phyloP scores from a whole-genome alignment of 805 yeast species.

The Pichia thaimueangensis region DNA sequence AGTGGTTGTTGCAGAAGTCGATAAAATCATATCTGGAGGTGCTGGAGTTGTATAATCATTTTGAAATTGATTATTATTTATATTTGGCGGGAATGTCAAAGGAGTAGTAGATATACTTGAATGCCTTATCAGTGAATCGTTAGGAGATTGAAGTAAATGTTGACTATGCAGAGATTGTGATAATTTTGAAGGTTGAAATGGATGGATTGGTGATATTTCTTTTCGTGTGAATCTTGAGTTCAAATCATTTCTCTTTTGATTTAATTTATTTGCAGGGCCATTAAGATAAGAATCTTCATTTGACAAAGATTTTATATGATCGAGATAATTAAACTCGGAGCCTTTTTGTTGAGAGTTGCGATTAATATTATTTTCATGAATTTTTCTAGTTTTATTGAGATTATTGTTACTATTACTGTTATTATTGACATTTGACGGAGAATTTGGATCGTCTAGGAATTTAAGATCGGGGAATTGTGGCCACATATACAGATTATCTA shows the following conservation, averaged over 20 bases:
- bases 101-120: not conserved
- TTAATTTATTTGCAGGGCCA: no score
- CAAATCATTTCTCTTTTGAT: not conserved
- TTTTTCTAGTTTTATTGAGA: constrained; percentile 2
- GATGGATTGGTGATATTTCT: constrained; percentile 20
- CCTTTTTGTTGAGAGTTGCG: not conserved
- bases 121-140: not conserved
- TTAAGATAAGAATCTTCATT: constrained; percentile 13
- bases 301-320: constrained; percentile 17
- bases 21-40: constrained; percentile 14
- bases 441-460: constrained; percentile 10
- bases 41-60: no score
- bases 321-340: constrained; percentile 11
- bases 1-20: constrained; percentile 11
- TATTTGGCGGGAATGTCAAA: no score
- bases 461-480: constrained; percentile 31
- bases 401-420: constrained; percentile 23
- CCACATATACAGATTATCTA: constrained; percentile 20
- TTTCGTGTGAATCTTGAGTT: constrained; percentile 18
- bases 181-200: constrained; percentile 24
- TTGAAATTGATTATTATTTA: no score
- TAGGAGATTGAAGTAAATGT: constrained; percentile 5
- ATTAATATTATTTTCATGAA: not conserved
- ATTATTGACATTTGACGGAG: not conserved
- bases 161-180: constrained; percentile 23